These are phyloP conservation scores for Fraxinus excelsior DNA, from an alignment of 257 asterid species.

Conservation along the genomic window DNA sequence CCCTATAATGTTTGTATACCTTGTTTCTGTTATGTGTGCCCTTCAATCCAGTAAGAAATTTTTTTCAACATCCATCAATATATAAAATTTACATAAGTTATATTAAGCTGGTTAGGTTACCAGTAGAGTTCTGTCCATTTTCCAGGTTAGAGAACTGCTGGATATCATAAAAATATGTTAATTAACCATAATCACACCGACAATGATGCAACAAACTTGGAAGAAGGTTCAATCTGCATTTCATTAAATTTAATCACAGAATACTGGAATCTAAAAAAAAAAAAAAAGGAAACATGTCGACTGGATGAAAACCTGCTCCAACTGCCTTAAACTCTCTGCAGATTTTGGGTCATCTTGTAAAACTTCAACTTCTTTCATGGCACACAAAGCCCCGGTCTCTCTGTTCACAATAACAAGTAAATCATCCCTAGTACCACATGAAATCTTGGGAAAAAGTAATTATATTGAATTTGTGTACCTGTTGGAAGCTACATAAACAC, in stretches of 20 bases:
- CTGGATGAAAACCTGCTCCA: conserved; percentile 62
- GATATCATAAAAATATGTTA: no score
- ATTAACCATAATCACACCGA: no score
- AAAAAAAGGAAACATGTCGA: no score
- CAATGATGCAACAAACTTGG: neutral
- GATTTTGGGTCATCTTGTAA: conserved; percentile 78
- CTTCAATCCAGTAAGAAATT: no score
- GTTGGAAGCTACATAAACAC: conserved; percentile 86
- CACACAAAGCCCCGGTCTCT: conserved; percentile 92
- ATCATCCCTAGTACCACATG: neutral
- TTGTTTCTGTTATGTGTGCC: no score
- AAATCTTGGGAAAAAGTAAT: neutral
- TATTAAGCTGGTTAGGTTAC: no score
- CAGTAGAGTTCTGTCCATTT: no score
- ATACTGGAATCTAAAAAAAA: no score
- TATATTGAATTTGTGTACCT: conserved; percentile 42
- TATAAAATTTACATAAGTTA: neutral
- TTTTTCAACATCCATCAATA: neutral
- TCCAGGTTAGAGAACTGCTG: no score
- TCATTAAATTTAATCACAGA: no score
- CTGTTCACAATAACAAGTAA: conserved; percentile 33
- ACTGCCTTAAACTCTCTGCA: conserved; percentile 76
- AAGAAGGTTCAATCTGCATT: neutral
- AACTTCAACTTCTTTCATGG: conserved; percentile 92
- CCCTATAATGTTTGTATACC: no score